phyloP scores from a whole-genome alignment of 2,329 filamentous ascomycete species.

The Beauveria bassiana region DNA sequence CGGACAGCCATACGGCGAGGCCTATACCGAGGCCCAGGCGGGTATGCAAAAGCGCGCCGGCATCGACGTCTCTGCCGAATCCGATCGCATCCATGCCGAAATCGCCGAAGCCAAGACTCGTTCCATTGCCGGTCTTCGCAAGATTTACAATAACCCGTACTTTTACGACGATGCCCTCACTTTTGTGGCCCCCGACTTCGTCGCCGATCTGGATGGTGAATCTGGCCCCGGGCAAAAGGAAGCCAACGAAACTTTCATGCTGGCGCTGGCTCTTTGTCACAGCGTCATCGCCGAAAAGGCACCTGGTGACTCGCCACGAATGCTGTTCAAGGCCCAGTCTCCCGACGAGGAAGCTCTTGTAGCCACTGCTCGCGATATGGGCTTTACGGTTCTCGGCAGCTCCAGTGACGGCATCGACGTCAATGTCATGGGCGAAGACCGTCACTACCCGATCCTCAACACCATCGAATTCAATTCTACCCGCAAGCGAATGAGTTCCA shows the following conservation, averaged over 20 bases:
- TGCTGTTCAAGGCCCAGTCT: conserved; percentile 94
- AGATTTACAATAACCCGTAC: conserved; percentile 82
- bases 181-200: conserved; percentile 85
- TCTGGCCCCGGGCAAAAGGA: conserved; percentile 68
- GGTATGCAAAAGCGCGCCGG: conserved; percentile 92
- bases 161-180: conserved; percentile 83
- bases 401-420: conserved; percentile 74
- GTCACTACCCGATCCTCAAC: conserved; percentile 80
- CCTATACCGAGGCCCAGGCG: conserved; percentile 93
- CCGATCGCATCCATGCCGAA: conserved; percentile 61
- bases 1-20: conserved; percentile 92
- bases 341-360: conserved; percentile 94
- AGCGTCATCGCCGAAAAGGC: conserved; percentile 88
- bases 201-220: conserved; percentile 71
- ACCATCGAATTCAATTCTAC: conserved; percentile 97
- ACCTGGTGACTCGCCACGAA: conserved; percentile 82
- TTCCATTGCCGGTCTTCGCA: conserved; percentile 66
- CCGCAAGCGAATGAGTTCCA: conserved; percentile 95
- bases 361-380: conserved; percentile 87
- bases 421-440: conserved; percentile 80
- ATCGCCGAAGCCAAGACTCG: conserved; percentile 70
- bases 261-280: conserved; percentile 90
- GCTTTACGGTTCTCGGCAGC: conserved; percentile 82
- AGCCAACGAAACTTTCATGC: conserved; percentile 86
- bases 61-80: conserved; percentile 76